These are phyloP conservation scores for Heliocybe sulcata DNA, from an alignment of 1,284 basidiomycete genomes.

Conservation along the genomic window DNA sequence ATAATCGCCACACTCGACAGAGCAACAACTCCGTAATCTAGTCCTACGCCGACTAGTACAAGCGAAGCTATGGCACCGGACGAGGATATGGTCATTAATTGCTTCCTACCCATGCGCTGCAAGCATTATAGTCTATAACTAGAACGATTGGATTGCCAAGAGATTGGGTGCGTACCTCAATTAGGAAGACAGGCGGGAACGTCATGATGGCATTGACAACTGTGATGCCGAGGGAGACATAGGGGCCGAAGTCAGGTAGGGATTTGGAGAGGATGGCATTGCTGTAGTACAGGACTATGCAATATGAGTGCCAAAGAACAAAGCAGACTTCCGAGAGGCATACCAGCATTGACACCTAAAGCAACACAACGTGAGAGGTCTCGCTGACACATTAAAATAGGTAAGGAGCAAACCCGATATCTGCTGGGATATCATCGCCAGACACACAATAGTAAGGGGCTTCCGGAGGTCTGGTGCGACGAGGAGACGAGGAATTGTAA, in stretches of 20 bases:
- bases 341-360: conserved; percentile 45
- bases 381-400: background rate
- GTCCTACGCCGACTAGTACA: conserved; percentile 61
- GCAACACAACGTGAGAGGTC: background rate
- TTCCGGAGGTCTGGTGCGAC: conserved; percentile 48
- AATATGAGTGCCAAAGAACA: background rate
- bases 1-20: conserved; percentile 76
- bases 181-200: conserved; percentile 77
- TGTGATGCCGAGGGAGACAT: conserved; percentile 73
- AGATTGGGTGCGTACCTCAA: conserved; percentile 57
- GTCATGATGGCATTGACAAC: conserved; percentile 80
- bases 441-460: conserved; percentile 65
- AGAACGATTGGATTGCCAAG: background rate
- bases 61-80: conserved; percentile 62
- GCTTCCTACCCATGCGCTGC: conserved; percentile 62
- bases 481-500: conserved; percentile 50
- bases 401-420: conserved; percentile 45
- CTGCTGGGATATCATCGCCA: conserved; percentile 76
- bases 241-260: conserved; percentile 71
- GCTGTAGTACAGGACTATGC: conserved; percentile 77
- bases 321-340: background rate
- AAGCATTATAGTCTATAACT: conserved; percentile 4
- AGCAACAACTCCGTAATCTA: conserved; percentile 52
- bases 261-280: conserved; percentile 78
- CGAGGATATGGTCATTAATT: conserved; percentile 49